phyloP scores from a whole-genome alignment of 495 filamentous ascomycete species.

The Aspergillus saccharolyticus region DNA sequence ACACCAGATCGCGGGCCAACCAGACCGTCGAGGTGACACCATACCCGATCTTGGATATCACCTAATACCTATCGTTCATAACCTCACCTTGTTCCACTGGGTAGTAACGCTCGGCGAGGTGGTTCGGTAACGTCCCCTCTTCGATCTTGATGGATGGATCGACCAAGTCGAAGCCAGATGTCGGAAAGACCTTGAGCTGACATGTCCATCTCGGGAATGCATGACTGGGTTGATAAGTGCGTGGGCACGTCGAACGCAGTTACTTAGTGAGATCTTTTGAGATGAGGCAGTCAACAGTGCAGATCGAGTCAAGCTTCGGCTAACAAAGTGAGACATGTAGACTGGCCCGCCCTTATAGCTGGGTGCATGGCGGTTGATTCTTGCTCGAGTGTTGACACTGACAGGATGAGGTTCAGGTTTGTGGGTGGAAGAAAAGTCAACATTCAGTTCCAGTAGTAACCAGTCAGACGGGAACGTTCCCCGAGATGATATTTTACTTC shows the following conservation, averaged over 20 bases:
- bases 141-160: constrained; percentile 15
- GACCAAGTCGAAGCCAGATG: not conserved
- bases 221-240: not conserved
- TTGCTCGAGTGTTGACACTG: not conserved
- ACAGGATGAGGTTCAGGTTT: too few species aligned
- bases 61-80: constrained; percentile 35
- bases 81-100: constrained; percentile 40
- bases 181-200: not conserved
- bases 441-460: too few species aligned
- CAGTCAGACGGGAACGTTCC: too few species aligned
- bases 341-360: not conserved
- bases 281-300: not conserved
- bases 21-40: constrained; percentile 46
- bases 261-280: not conserved
- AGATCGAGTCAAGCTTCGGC: not conserved
- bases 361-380: not conserved
- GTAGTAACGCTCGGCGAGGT: constrained; percentile 33
- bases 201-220: not conserved
- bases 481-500: too few species aligned
- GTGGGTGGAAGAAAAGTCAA: too few species aligned
- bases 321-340: not conserved
- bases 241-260: not conserved
- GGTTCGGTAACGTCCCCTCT: constrained; percentile 40
- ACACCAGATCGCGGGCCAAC: constrained; percentile 41
- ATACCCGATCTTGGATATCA: constrained; percentile 46